phyloP scores from a whole-genome alignment of 257 asterid species.

The Datura wrightii region DNA sequence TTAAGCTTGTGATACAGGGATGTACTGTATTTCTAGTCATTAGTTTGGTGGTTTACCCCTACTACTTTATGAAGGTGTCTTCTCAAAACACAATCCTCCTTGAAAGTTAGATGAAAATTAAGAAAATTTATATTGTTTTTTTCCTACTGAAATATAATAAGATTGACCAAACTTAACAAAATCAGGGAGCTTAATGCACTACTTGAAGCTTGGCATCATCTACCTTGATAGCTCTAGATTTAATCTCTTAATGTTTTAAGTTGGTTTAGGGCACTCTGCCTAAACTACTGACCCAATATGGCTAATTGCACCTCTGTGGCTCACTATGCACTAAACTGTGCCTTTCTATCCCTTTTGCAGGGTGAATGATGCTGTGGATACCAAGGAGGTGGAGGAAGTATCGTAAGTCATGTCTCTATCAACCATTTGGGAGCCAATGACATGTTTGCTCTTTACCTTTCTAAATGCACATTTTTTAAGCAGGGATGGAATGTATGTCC shows the following conservation, averaged over 20 bases:
- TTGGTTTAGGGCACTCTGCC: not conserved
- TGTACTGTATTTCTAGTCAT: not conserved
- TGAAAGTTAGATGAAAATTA: not conserved
- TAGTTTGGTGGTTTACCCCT: conserved; percentile 1
- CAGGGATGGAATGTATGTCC: conserved; percentile 79
- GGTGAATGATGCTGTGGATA: conserved; percentile 76
- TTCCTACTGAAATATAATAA: not conserved
- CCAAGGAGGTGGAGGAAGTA: conserved; percentile 66
- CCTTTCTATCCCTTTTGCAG: conserved; percentile 47
- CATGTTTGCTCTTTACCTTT: not conserved
- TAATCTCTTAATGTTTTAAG: not conserved
- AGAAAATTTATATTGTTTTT: not conserved
- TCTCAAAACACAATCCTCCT: not conserved
- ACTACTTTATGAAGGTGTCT: not conserved
- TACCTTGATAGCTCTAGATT: conserved; percentile 13
- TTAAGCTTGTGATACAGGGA: not conserved
- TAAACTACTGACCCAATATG: not conserved
- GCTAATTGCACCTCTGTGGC: conserved; percentile 14
- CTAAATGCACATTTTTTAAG: conserved; percentile 24
- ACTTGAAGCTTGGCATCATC: not conserved
- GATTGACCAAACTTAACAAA: not conserved
- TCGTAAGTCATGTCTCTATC: conserved; percentile 44
- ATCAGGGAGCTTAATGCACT: not conserved
- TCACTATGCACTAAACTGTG: not conserved
- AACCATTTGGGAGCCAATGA: conserved; percentile 16